These are phyloP conservation scores for Erysimum cheiri DNA, from an alignment of 441 rosid species.

Conservation along the genomic window DNA sequence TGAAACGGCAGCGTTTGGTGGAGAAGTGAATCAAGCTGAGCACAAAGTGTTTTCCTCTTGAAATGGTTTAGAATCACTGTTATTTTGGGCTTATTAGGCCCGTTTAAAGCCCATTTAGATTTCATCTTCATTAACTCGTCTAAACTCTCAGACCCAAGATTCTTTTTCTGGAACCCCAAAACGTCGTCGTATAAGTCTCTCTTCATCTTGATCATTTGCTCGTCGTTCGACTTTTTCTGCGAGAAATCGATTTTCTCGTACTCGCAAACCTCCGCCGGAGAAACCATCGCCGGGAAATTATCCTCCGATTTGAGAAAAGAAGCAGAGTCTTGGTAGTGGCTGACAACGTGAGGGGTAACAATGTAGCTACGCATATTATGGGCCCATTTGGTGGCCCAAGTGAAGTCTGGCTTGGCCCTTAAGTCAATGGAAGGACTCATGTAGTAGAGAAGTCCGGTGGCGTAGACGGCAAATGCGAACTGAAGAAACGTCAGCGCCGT, in stretches of 20 bases:
- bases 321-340: constrained; percentile 64
- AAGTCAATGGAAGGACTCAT: constrained; percentile 88
- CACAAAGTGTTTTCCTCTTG: constrained; percentile 92
- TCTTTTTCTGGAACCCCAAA: constrained; percentile 60
- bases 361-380: constrained; percentile 74
- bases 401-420: constrained; percentile 76
- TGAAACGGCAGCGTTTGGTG: constrained; percentile 91
- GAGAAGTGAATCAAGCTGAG: constrained; percentile 86
- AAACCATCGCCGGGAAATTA: constrained; percentile 32
- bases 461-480: constrained; percentile 86
- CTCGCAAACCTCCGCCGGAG: constrained; percentile 74
- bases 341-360: constrained; percentile 70
- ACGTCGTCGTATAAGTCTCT: constrained; percentile 73
- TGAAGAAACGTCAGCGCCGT: constrained; percentile 80
- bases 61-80: constrained; percentile 91
- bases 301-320: constrained; percentile 45
- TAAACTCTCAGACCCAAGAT: constrained; percentile 70
- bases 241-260: constrained; percentile 82
- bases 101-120: constrained; percentile 76
- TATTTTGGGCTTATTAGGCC: constrained; percentile 67
- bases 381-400: constrained; percentile 88
- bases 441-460: constrained; percentile 86
- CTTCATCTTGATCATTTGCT: constrained; percentile 79
- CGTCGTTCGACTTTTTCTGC: constrained; percentile 88
- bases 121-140: constrained; percentile 73